Evolutionary conservation across 192 early-diverging fungal genomes (phyloP).

Genomic region (Podila clonocystis): DNA sequence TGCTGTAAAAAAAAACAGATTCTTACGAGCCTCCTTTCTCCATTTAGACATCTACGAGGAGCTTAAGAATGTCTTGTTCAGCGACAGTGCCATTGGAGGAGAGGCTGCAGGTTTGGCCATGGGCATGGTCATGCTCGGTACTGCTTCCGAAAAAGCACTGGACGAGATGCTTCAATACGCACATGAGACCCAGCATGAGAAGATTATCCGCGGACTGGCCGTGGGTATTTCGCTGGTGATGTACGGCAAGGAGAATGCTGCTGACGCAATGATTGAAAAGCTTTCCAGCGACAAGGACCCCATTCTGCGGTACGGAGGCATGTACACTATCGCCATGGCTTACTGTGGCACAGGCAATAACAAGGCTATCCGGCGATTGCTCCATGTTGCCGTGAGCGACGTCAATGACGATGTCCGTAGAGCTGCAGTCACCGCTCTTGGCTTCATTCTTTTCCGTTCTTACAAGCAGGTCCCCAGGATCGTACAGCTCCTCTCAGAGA

Average conservation of each 20-base stretch:
- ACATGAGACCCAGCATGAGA: constrained; percentile 98
- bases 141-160: constrained; percentile 78
- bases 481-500: constrained; percentile 96
- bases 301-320: constrained; percentile 95
- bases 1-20: neutral
- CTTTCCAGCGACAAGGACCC: constrained; percentile 94
- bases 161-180: constrained; percentile 98
- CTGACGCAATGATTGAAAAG: constrained; percentile 89
- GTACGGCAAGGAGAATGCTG: constrained; percentile 97
- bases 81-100: constrained; percentile 96
- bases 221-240: constrained; percentile 95
- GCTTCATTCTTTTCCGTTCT: constrained; percentile 93
- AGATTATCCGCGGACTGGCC: constrained; percentile 97
- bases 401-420: constrained; percentile 99
- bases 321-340: constrained; percentile 97
- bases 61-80: constrained; percentile 88
- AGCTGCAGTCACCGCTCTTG: constrained; percentile 96
- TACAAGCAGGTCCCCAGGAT: constrained; percentile 97
- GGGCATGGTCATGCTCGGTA: constrained; percentile 98
- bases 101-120: constrained; percentile 97
- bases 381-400: constrained; percentile 98
- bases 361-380: constrained; percentile 90
- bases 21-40: neutral
- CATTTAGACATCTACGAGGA: constrained; percentile 81
- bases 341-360: constrained; percentile 99